Evolutionary conservation across 1,284 basidiomycete species (phyloP).

Genomic region (Heliocybe sulcata): DNA sequence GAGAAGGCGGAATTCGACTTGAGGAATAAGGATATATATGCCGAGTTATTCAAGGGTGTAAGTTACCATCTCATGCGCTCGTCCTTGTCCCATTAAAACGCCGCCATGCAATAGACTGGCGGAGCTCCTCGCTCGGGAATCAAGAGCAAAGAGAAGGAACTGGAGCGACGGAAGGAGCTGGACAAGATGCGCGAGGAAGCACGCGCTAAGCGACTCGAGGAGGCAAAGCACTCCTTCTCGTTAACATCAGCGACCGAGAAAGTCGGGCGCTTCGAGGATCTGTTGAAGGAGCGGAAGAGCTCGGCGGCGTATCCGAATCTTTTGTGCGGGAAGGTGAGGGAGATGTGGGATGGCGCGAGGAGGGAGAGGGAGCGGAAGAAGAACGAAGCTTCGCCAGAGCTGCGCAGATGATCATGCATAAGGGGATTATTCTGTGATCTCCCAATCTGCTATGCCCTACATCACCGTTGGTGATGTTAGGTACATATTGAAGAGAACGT

Average conservation of each 20-base stretch:
- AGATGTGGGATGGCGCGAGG: slow-evolving; percentile 27
- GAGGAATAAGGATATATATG: slow-evolving; percentile 53
- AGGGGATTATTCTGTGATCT: background rate
- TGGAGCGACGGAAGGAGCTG: slow-evolving; percentile 61
- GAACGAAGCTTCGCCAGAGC: slow-evolving; percentile 5
- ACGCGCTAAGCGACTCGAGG: slow-evolving; percentile 44
- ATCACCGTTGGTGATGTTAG: too few species aligned
- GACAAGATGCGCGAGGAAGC: slow-evolving; percentile 68
- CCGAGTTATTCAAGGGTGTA: slow-evolving; percentile 47
- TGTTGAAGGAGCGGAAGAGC: slow-evolving; percentile 38
- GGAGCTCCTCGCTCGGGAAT: slow-evolving; percentile 51
- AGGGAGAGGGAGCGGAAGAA: slow-evolving; percentile 7
- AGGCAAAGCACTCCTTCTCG: slow-evolving; percentile 52
- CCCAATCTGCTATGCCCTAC: background rate
- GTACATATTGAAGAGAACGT: too few species aligned
- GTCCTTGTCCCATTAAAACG: background rate
- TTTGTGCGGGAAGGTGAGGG: slow-evolving; percentile 55
- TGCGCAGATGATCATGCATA: background rate
- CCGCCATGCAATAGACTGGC: slow-evolving; percentile 28
- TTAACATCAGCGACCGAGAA: slow-evolving; percentile 65
- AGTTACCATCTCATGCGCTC: background rate
- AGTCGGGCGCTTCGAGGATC: slow-evolving; percentile 58
- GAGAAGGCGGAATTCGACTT: slow-evolving; percentile 56
- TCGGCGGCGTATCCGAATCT: slow-evolving; percentile 60
- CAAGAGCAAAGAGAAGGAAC: slow-evolving; percentile 54